Conservation (phyloP, 2,329 filamentous ascomycete species). For the Chaetomiaceae sp. region DNA sequence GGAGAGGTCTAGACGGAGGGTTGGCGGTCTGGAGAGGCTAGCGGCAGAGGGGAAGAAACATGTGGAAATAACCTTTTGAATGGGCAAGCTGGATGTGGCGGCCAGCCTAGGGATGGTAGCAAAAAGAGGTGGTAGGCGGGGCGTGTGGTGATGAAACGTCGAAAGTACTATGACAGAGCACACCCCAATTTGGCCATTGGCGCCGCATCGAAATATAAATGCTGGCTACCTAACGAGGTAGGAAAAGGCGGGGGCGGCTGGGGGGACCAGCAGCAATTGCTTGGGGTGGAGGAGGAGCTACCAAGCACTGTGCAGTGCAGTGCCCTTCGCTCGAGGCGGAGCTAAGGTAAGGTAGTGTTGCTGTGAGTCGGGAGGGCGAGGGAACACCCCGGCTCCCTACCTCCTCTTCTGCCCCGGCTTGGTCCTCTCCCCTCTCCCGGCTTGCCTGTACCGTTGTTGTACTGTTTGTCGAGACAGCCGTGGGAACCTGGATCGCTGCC, state of each 20-base stretch:
- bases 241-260: constrained; percentile 24
- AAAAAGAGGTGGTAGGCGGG: constrained; percentile 34
- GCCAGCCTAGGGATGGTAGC: constrained; percentile 38
- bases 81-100: constrained; percentile 41
- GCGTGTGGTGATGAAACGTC: constrained; percentile 36
- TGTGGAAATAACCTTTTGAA: constrained; percentile 33
- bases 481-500: constrained; percentile 8
- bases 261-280: constrained; percentile 17
- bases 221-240: constrained; percentile 22
- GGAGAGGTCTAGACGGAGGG: background rate
- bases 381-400: constrained; percentile 22
- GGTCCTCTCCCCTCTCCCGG: constrained; percentile 12
- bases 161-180: constrained; percentile 33
- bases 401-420: constrained; percentile 18
- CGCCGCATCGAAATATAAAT: constrained; percentile 27
- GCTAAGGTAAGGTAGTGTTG: constrained; percentile 19
- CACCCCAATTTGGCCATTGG: constrained; percentile 42
- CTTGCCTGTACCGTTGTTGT: background rate
- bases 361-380: constrained; percentile 22
- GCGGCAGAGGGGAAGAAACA: constrained; percentile 12
- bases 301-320: constrained; percentile 2
- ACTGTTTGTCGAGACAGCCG: constrained; percentile 2
- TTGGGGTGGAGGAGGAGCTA: constrained; percentile 9
- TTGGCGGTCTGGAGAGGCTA: background rate
- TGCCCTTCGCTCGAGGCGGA: constrained; percentile 17